Percentiles rank a stretch among this genome's conserved stretches.
Evolutionary conservation across 1,284 basidiomycete genomes (phyloP).

Genomic region (Melanopsichium pennsylvanicum): DNA sequence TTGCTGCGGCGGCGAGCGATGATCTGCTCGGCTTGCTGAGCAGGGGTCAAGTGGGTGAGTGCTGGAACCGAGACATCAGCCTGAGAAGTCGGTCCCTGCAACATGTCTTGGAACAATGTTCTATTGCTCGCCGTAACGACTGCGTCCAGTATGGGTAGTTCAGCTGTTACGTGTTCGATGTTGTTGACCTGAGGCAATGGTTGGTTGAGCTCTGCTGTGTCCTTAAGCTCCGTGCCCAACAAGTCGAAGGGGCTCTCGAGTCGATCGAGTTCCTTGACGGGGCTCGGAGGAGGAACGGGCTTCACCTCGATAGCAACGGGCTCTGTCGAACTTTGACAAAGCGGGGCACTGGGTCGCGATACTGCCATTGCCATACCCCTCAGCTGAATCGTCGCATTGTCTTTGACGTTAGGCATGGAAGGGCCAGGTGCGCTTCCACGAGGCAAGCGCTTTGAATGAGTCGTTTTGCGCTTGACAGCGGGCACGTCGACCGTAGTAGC

Average conservation of each 20-base stretch:
- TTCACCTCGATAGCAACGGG: conserved; percentile 26
- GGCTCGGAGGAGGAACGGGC: conserved; percentile 45
- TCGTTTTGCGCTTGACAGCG: conserved; percentile 4
- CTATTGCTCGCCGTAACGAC: conserved; percentile 1
- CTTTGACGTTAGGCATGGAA: neutral
- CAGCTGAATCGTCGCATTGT: neutral
- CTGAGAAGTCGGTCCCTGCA: neutral
- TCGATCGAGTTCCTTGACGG: conserved; percentile 35
- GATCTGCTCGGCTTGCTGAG: conserved; percentile 57
- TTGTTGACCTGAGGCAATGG: neutral
- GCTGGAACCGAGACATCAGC: neutral
- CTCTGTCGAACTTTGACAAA: conserved; percentile 2
- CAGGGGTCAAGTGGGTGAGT: conserved; percentile 43
- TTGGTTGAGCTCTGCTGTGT: conserved; percentile 13
- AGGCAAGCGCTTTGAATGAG: conserved; percentile 19
- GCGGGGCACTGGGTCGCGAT: conserved; percentile 32
- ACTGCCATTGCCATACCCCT: conserved; percentile 2
- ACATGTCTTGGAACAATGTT: conserved; percentile 6
- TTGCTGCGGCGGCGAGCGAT: conserved; percentile 56
- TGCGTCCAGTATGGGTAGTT: conserved; percentile 6
- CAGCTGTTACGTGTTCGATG: neutral
- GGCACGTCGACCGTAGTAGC: conserved; percentile 1
- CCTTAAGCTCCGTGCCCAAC: conserved; percentile 50
- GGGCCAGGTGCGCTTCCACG: conserved; percentile 36
- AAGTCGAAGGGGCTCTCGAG: conserved; percentile 49